Evolutionary conservation across 129 eudicot genomes (phyloP), one percentile per base, ranked within the genome.

Genomic region (Silybum marianum): DNA sequence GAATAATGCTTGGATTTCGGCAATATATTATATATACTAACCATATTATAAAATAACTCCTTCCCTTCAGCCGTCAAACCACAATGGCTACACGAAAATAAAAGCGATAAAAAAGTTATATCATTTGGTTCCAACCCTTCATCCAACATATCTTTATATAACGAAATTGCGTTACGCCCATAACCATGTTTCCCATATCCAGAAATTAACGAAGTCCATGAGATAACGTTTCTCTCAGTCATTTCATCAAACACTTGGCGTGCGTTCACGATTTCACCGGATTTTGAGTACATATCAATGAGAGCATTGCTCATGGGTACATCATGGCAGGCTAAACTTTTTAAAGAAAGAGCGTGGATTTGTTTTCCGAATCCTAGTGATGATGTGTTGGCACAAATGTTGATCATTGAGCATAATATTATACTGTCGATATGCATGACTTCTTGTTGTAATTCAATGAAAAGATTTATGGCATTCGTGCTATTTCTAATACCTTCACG

Each of bases 131-230:
- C 74, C 30, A 87, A 78, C 10, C 95, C 97, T 81, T 85, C 87
- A 74, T 65, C 58, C 63, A 87, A 95, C 97, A 92, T 92, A 81
- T 84, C 77, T 54, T 68, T 76, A 79, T 78, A 88, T 16, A 88
- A 68, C 7, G 76, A 75, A 40, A 92, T 69, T 21, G 97, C 91
- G 51, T 82, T 82, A 30, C 82, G 74, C 34, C 91, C 95, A 44
- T 85, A 71, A 1, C 97, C 97, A 14, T 92, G 86, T 79, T 75
- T 85, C 10, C 89, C 97, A 14, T 82, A 92, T 65, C 89, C 97
- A 74, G 89, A 82, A 28, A 92, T 90, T 60, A 92, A 54, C 0
- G 97, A 90, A n/a, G 97, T 90, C 97, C 97, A 90, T 2, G 95
- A 87, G 80, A 92, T 88, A 1, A 88, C 67, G 62, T 90, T 92